Evolutionary conservation across 2,329 filamentous ascomycete genomes (phyloP).

Genomic region (Aspergillus awamori): DNA sequence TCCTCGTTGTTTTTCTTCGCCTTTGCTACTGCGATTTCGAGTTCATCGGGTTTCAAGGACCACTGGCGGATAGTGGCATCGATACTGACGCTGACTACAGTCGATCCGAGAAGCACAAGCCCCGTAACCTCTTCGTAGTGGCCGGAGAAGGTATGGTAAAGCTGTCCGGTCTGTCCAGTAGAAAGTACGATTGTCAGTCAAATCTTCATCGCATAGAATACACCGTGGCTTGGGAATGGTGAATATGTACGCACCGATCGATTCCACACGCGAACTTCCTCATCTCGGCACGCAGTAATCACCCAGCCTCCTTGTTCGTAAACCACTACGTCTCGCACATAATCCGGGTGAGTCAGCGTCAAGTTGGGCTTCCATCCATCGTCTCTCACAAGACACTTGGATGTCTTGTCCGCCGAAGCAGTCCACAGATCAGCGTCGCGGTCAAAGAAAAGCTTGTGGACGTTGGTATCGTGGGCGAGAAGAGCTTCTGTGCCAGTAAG

Average conservation of each 20-base stretch:
- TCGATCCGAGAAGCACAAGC: conserved; percentile 63
- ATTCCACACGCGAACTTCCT: conserved; percentile 91
- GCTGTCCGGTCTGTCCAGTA: conserved; percentile 61
- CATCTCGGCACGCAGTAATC: conserved; percentile 85
- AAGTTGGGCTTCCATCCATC: conserved; percentile 73
- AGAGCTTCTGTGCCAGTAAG: conserved; percentile 66
- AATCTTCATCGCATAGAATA: not conserved
- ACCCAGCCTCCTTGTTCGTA: conserved; percentile 72
- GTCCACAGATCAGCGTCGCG: conserved; percentile 81
- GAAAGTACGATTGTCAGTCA: not conserved
- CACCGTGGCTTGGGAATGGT: not conserved
- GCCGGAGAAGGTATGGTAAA: conserved; percentile 74
- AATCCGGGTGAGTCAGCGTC: conserved; percentile 78
- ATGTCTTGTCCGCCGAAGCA: conserved; percentile 85
- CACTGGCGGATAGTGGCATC: conserved; percentile 87
- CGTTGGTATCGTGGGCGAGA: conserved; percentile 83
- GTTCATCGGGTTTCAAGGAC: conserved; percentile 67
- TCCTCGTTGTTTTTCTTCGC: conserved; percentile 47
- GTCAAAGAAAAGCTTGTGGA: conserved; percentile 80
- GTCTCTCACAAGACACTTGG: conserved; percentile 73
- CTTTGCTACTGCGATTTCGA: conserved; percentile 61
- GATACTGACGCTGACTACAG: conserved; percentile 79
- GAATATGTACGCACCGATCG: conserved; percentile 46
- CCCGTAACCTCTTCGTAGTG: conserved; percentile 94
- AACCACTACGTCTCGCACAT: conserved; percentile 80